Base-by-base conservation (phyloP, 768 basidiomycete species). In the Lactarius hatsudake region DNA sequence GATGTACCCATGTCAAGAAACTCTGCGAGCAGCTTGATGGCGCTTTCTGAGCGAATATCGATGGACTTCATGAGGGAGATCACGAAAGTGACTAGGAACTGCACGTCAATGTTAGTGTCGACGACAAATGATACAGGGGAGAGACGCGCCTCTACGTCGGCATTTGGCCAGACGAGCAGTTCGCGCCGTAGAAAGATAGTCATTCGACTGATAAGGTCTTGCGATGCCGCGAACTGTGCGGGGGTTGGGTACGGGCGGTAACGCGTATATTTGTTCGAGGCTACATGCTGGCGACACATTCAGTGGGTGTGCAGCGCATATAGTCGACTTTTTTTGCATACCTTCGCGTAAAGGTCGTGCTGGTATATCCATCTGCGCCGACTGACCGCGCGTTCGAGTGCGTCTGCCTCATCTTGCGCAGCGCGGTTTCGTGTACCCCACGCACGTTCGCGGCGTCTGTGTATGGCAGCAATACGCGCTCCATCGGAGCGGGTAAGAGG, bases 161-260 rank as follows among this genome's bases (percentile, higher is more conserved):
- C 78, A 73, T 88, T 86, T 12, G 85, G 82, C 95, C 95, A 98
- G 5, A 96, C 90, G 59, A 86, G 86, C 53, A 97, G 78, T 74
- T 98, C 95, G 54, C 95, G 83, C 43, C 96, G 83, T 13, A 97
- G 75, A 73, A 96, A 98, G 17, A 82, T 81, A 0, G 87, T 94
- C 38, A 92, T 91, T 13, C 93, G 85, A 60, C 85, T 85, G 58
- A 93, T n/a, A n/a, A n/a, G n/a, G n/a, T 92, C 89, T 36, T 83
- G 85, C 20, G 93, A 91, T 1, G 88, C 84, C 13, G 92, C 68
- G 71, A 98, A 93, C 72, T 94, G 93, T 3, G 88, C 78, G 0
- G 95, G 93, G 0, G 87, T 88, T n/a, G 95, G 94, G n/a, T n/a
- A 93, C 23, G 95, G 94, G n/a, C 87, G 87, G 76, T 91, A 96